Base-by-base conservation (phyloP, 177 flowering plant species). In the Telopea speciosissima region DNA sequence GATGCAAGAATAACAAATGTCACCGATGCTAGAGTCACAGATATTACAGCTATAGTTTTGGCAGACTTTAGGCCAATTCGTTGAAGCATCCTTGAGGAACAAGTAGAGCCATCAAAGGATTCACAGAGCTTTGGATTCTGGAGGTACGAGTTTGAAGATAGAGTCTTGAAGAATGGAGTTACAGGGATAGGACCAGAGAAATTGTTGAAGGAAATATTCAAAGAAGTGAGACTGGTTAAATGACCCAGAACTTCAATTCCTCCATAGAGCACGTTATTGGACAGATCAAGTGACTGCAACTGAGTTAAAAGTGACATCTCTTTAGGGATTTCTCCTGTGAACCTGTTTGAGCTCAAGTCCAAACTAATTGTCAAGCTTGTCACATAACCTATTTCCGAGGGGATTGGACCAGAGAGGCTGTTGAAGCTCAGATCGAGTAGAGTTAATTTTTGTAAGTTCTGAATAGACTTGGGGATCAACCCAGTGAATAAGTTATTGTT, bases 101-200 rank as follows among this genome's bases (percentile, higher is more conserved):
- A 90, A 33, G 92, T 80, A 2, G 73, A 72, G 16, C 96, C 96
- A 75, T 95, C 96, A 26, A 78, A 21, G 13, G 97, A 92, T 69
- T 82, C 75, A 66, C 97, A 92, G 3, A 95, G 86, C 13, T 79
- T 74, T 10, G 81, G 79, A 72, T 92, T 91, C 49, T 83, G 72
- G 44, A 90, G 81, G 72, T 83, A 91, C 1, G 94, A 86, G 76
- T 73, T 83, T 19, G 78, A 68, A n/a, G 93, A 79, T 17, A 93
- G 73, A 28, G 90, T 89, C 77, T 83, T 80, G 80, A 96, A 91
- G 75, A 93, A 93, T 19, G 93, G 91, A 3, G 97, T 87, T 5
- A 87, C 84, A 0, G 98, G 97, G n/a, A 91, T 84, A 17, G 93
- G 92, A 42, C 99, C 99, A 0, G 99, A 88, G 80, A 96, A 93